Evolutionary conservation across 768 basidiomycete species (phyloP), one percentile per base, ranked within the genome.

Genomic region (Mycena venus): DNA sequence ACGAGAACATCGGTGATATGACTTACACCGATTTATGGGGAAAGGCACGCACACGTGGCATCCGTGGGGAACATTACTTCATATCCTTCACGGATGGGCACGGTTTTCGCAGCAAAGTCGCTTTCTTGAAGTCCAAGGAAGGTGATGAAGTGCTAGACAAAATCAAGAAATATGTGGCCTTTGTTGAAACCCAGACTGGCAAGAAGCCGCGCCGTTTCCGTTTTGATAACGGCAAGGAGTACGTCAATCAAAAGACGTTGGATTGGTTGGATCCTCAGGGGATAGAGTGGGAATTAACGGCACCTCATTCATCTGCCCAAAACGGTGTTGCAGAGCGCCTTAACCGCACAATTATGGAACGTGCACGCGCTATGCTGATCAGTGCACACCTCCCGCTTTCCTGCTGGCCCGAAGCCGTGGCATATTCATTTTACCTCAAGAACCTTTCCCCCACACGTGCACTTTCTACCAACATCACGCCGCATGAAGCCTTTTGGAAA

Each of bases 291-390:
- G 72, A 82, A 58, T 58, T 71, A 7, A 83, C 82, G 19, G 78
- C 74, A 1, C 82, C 78, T 1, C 60, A 83, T 59, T 79, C 82
- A 3, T 81, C 82, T 1, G 59, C 79, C 32, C 80, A 84, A 40
- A 84, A 84, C 31, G 81, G 84, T 10, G 73, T 83, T 2, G 79
- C 82, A 0, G 80, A 84, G 73, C 75, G 75, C 3, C 69, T 79
- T 1, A 84, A 84, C 63, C 70, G 73, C 1, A 79, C 78, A 1
- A 38, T 82, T 2, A 36, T 79, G 9, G 78, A 82, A 40, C 49
- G 71, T 3, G 73, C 75, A 0, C 74, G 79, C 0, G 70, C 81
- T 0, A 76, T 83, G 74, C 77, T 83, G 0, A 36, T 75, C 9
- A 70, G 49, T 9, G 21, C 31, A 1, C 29, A 74, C 12, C 56